phyloP scores from a whole-genome alignment of 129 eudicot species.

The Scalesia atractyloides region DNA sequence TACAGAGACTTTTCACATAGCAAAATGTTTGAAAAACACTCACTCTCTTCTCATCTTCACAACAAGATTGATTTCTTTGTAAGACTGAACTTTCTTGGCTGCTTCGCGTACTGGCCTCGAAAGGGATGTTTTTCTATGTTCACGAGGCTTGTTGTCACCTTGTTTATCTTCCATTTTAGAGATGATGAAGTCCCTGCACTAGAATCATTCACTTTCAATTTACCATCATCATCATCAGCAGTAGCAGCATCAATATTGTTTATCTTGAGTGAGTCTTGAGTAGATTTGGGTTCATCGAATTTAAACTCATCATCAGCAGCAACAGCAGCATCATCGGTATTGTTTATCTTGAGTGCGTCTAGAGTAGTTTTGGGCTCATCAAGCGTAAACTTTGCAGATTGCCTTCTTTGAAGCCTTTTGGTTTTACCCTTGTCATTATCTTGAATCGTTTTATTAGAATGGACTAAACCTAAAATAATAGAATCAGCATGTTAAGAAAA shows the following conservation, averaged over 20 bases:
- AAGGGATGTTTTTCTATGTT: conserved; percentile 41
- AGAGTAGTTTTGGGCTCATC: conserved; percentile 4
- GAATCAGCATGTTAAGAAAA: neutral
- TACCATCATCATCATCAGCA: conserved; percentile 19
- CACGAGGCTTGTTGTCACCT: conserved; percentile 29
- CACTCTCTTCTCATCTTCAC: conserved; percentile 66
- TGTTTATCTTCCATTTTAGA: conserved; percentile 26
- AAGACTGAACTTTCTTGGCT: conserved; percentile 56
- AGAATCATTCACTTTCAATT: conserved; percentile 28
- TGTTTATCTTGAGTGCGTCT: too few relatives aligned
- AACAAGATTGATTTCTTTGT: conserved; percentile 53
- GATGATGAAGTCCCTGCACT: conserved; percentile 6
- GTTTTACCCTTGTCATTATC: conserved; percentile 39
- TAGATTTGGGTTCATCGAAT: neutral
- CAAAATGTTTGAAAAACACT: neutral
- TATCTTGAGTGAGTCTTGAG: neutral
- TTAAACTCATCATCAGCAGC: too few relatives aligned
- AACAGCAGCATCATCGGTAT: too few relatives aligned
- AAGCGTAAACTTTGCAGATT: conserved; percentile 32
- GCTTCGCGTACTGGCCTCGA: conserved; percentile 64
- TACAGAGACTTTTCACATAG: neutral
- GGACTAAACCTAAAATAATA: conserved; percentile 33
- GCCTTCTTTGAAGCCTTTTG: conserved; percentile 49
- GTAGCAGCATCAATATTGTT: neutral
- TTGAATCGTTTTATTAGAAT: conserved; percentile 27